Evolutionary conservation across 1,284 basidiomycete genomes (phyloP).

Genomic region (Pseudozyma sp.): DNA sequence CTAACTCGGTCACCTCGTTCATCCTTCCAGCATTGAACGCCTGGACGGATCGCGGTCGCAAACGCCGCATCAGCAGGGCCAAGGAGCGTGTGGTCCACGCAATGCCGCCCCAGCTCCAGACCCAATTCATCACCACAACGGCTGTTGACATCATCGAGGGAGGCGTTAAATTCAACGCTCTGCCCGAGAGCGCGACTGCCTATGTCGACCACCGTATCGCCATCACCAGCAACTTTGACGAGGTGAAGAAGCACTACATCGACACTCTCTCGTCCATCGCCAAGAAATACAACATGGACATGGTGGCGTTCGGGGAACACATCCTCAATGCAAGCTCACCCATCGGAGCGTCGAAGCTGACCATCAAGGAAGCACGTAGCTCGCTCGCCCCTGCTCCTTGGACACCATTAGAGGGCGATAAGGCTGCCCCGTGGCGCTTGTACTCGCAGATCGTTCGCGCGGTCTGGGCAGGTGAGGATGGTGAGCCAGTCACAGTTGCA

Average conservation of each 20-base stretch:
- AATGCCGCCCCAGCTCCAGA: conserved; percentile 62
- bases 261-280: conserved; percentile 72
- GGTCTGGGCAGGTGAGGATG: conserved; percentile 69
- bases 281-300: conserved; percentile 69
- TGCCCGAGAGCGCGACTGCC: conserved; percentile 75
- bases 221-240: conserved; percentile 72
- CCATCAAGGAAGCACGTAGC: conserved; percentile 72
- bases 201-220: conserved; percentile 76
- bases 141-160: conserved; percentile 78
- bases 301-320: conserved; percentile 69
- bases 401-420: conserved; percentile 71
- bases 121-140: conserved; percentile 77
- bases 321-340: conserved; percentile 14
- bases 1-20: conserved; percentile 28
- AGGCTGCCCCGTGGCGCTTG: conserved; percentile 71
- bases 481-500: conserved; percentile 71
- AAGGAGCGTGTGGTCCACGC: conserved; percentile 26
- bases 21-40: conserved; percentile 28
- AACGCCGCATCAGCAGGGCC: conserved; percentile 29
- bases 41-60: conserved; percentile 36
- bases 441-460: conserved; percentile 73
- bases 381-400: conserved; percentile 74
- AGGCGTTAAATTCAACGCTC: conserved; percentile 77
- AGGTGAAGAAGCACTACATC: conserved; percentile 71
- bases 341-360: conserved; percentile 24